These are phyloP conservation scores for Tulasnella sp. DNA, from an alignment of 768 basidiomycete species.

Conservation along the genomic window DNA sequence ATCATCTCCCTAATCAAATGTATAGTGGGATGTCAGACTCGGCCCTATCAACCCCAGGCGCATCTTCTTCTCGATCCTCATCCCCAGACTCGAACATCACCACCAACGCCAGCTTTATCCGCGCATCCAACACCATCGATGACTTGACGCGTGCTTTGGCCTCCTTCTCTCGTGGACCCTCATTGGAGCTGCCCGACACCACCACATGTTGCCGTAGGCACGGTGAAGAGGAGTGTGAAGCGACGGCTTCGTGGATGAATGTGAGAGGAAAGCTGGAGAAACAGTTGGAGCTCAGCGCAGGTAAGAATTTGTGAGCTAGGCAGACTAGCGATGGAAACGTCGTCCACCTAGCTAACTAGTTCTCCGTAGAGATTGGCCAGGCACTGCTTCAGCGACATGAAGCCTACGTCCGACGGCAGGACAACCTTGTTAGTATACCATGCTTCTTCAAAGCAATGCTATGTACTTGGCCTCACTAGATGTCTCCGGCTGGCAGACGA, in stretches of 20 bases:
- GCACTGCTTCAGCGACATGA: slow-evolving; percentile 80
- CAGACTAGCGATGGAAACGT: not conserved
- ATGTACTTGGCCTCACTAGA: too few relatives aligned
- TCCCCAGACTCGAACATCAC: slow-evolving; percentile 3
- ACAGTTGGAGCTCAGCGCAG: slow-evolving; percentile 73
- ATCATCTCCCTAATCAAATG: too few relatives aligned
- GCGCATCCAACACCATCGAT: slow-evolving; percentile 44
- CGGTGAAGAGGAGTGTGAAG: slow-evolving; percentile 58
- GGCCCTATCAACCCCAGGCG: not conserved
- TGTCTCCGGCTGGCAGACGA: slow-evolving; percentile 25
- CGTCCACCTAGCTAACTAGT: not conserved
- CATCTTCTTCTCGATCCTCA: not conserved
- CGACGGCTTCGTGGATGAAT: slow-evolving; percentile 49
- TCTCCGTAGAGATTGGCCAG: slow-evolving; percentile 73
- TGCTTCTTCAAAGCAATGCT: not conserved
- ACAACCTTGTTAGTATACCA: slow-evolving; percentile 23
- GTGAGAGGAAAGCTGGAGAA: slow-evolving; percentile 64
- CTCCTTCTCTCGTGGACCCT: slow-evolving; percentile 54
- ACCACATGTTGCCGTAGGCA: slow-evolving; percentile 52
- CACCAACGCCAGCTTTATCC: slow-evolving; percentile 10
- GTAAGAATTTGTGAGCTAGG: slow-evolving; percentile 43
- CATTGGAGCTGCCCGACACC: slow-evolving; percentile 49
- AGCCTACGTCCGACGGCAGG: slow-evolving; percentile 65
- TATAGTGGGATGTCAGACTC: too few relatives aligned
- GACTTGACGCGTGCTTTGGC: slow-evolving; percentile 65